phyloP scores from a whole-genome alignment of 345 rosid genomes.

The Crucihimalaya himalaica region DNA sequence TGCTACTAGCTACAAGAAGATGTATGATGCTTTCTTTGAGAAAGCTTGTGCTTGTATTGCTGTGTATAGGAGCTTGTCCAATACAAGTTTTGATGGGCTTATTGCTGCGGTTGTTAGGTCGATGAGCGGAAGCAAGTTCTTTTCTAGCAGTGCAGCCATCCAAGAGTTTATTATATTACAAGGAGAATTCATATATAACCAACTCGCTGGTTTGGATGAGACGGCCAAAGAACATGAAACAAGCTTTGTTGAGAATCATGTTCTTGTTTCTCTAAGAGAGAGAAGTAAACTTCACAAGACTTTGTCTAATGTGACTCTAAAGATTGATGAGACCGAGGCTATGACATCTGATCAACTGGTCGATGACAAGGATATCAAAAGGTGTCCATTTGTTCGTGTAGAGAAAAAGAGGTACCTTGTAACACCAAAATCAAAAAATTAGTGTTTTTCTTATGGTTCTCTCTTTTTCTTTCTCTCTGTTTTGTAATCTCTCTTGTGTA shows the following conservation, averaged over 20 bases:
- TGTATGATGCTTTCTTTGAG: conserved; percentile 50
- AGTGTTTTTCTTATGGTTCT: too few relatives aligned
- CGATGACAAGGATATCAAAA: conserved; percentile 45
- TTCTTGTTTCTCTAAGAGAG: conserved; percentile 57
- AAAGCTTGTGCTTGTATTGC: conserved; percentile 59
- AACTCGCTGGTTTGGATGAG: conserved; percentile 64
- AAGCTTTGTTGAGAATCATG: conserved; percentile 48
- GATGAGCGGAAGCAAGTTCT: conserved; percentile 53
- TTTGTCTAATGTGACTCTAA: conserved; percentile 35
- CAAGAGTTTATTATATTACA: conserved; percentile 54
- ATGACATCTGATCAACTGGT: conserved; percentile 28
- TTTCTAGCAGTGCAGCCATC: conserved; percentile 44
- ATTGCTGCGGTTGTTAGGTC: conserved; percentile 59
- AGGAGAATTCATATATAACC: conserved; percentile 66
- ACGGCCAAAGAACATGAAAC: conserved; percentile 49
- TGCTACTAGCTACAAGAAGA: conserved; percentile 49
- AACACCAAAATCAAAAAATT: too few relatives aligned
- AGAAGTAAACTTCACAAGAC: conserved; percentile 35
- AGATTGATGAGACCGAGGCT: conserved; percentile 36
- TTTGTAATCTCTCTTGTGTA: too few relatives aligned
- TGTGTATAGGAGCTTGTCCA: conserved; percentile 57
- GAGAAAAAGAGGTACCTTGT: too few relatives aligned
- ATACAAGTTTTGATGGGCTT: conserved; percentile 58
- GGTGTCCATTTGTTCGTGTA: conserved; percentile 62
- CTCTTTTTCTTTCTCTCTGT: too few relatives aligned